Conservation (phyloP, 2,329 filamentous ascomycete genomes). For the Sporothrix euskadiensis region DNA sequence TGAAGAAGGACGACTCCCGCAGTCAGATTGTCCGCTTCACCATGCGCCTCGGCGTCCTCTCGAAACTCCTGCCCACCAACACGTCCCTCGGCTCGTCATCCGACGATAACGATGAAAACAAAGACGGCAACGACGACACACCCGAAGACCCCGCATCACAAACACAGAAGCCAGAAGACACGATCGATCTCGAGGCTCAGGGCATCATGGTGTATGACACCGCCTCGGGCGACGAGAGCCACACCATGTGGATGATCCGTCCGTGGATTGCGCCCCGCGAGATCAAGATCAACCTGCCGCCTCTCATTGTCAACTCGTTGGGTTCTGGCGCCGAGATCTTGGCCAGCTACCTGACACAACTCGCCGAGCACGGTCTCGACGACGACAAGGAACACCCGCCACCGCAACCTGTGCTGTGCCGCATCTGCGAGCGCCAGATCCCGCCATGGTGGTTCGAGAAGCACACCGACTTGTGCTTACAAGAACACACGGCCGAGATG, state of each 20-base stretch:
- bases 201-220: slow-evolving; percentile 98
- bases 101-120: slow-evolving; percentile 38
- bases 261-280: slow-evolving; percentile 85
- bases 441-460: slow-evolving; percentile 99
- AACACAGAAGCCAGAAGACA: slow-evolving; percentile 40
- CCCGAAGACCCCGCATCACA: background rate
- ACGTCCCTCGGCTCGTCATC: slow-evolving; percentile 36
- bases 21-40: slow-evolving; percentile 87
- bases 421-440: slow-evolving; percentile 96
- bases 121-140: background rate
- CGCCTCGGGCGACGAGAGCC: slow-evolving; percentile 80
- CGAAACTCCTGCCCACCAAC: slow-evolving; percentile 58
- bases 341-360: slow-evolving; percentile 84
- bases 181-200: slow-evolving; percentile 86
- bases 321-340: slow-evolving; percentile 93
- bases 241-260: slow-evolving; percentile 99
- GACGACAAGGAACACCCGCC: slow-evolving; percentile 76
- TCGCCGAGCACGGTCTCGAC: slow-evolving; percentile 79
- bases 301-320: slow-evolving; percentile 85
- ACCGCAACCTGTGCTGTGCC: slow-evolving; percentile 82
- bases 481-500: slow-evolving; percentile 96
- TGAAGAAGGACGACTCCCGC: slow-evolving; percentile 89
- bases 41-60: slow-evolving; percentile 67
- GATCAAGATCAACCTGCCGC: slow-evolving; percentile 92
- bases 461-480: slow-evolving; percentile 91